Base-by-base conservation (phyloP, 225 moss, liverwort and hornwort genomes). In the Asterella californica region DNA sequence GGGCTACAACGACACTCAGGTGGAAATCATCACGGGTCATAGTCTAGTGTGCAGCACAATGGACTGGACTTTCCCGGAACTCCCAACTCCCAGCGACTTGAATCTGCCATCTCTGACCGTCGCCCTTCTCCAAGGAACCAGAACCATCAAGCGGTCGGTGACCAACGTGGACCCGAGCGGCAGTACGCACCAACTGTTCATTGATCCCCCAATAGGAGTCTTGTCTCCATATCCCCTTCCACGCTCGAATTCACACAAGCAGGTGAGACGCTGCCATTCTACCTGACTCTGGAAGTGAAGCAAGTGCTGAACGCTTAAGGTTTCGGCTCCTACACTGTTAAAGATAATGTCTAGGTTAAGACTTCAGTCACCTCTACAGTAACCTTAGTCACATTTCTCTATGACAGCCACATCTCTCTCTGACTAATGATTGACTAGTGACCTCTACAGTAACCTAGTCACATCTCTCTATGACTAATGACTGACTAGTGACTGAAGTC, bases 31-130 rank as follows among this genome's bases (percentile, higher is more conserved):
- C 52, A 74, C 42, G 9, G 70, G 70, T 70, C 38, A 42, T 1
- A 25, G 5, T 6, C 7, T 25, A 15, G 45, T 22, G 10, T 70
- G 70, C 45, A 70, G 42, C 45, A 17, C 12, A 15, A 14, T 67
- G 2, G 0, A 3, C 34, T 0, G 18, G 33, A 46, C 2, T 0
- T 10, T 24, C 0, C 17, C 45, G 10, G 0, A 6, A 0, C 45
- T 70, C 45, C 70, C 70, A 46, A 42, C 12, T 70, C 70, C 70
- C 21, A 70, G 70, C 45, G 52, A 74, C 52, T 54, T 74, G 52
- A 74, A 74, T 37, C 27, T 48, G 22, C 74, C 74, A 30, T 74
- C 74, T 15, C 29, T 53, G 4, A 32, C 30, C 50, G n/a, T 53
- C 0, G 30, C 29, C 27, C 4, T 15, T 7, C 74, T 74, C 15